Conservation (phyloP, 805 yeast genomes). For the Saturnispora gosingensis region DNA sequence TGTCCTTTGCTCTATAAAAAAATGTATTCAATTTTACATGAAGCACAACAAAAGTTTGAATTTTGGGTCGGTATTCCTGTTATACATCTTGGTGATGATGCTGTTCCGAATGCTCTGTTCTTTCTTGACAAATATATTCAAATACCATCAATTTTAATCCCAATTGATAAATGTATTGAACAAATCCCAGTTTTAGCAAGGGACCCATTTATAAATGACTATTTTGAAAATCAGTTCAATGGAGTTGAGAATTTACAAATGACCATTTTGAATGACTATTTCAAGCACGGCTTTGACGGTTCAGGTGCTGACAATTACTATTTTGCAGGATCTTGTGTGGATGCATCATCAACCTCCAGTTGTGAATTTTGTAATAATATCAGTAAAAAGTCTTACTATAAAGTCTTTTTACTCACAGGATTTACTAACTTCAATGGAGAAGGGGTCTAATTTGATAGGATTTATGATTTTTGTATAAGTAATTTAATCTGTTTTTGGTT, state of each 20-base stretch:
- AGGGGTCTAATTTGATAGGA: conserved; percentile 25
- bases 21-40: conserved; percentile 61
- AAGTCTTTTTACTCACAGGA: conserved; percentile 55
- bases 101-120: conserved; percentile 75
- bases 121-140: conserved; percentile 74
- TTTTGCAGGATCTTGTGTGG: conserved; percentile 79
- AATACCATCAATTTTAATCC: conserved; percentile 68
- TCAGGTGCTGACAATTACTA: conserved; percentile 79
- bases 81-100: conserved; percentile 73
- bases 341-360: conserved; percentile 71
- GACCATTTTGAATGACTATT: conserved; percentile 40
- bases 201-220: conserved; percentile 39
- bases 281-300: conserved; percentile 60
- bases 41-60: conserved; percentile 52
- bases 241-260: conserved; percentile 44
- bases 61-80: conserved; percentile 77
- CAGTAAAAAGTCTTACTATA: conserved; percentile 52
- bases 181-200: conserved; percentile 44
- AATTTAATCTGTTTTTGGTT: background rate
- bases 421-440: conserved; percentile 75
- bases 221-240: conserved; percentile 52
- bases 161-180: conserved; percentile 51
- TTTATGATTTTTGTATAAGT: background rate
- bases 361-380: conserved; percentile 78
- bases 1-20: conserved; percentile 62